Evolutionary conservation across 2,329 filamentous ascomycete genomes (phyloP).

Genomic region (Lecanicillium sp.): DNA sequence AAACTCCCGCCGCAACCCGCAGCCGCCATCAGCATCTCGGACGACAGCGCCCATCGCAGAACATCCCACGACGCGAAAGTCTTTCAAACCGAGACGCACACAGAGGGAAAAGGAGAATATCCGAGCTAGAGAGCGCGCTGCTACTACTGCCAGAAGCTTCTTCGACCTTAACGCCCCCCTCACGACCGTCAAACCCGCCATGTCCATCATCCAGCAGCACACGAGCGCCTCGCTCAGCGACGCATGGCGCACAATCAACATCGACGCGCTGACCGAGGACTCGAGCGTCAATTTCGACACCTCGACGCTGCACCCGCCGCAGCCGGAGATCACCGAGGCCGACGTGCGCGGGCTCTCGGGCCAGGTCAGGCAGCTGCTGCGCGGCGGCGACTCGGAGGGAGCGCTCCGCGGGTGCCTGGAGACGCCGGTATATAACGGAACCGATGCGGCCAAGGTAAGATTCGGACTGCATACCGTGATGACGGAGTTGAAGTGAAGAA

Average conservation of each 20-base stretch:
- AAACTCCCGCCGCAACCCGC: too few species aligned
- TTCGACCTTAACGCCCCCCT: not conserved
- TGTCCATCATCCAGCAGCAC: slow-evolving; percentile 65
- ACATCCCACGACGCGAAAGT: too few species aligned
- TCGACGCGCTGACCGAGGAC: slow-evolving; percentile 86
- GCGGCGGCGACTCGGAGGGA: slow-evolving; percentile 81
- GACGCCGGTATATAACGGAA: slow-evolving; percentile 68
- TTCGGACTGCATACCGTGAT: not conserved
- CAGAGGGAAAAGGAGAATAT: not conserved
- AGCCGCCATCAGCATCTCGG: too few species aligned
- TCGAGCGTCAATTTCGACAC: slow-evolving; percentile 88
- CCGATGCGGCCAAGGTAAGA: slow-evolving; percentile 51
- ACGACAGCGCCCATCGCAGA: too few species aligned
- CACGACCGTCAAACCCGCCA: slow-evolving; percentile 23
- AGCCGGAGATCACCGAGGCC: slow-evolving; percentile 65
- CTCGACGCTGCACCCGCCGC: slow-evolving; percentile 71
- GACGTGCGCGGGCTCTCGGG: slow-evolving; percentile 72
- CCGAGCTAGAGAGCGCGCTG: too few species aligned
- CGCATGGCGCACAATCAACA: slow-evolving; percentile 84
- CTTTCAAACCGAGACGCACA: too few species aligned
- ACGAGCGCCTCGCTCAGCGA: slow-evolving; percentile 54
- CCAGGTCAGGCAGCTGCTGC: slow-evolving; percentile 81
- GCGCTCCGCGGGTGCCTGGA: slow-evolving; percentile 80
- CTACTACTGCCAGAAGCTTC: too few species aligned
- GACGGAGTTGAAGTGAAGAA: not conserved